These are phyloP conservation scores for Naganishia vishniacii DNA, from an alignment of 768 basidiomycete genomes.

Conservation along the genomic window DNA sequence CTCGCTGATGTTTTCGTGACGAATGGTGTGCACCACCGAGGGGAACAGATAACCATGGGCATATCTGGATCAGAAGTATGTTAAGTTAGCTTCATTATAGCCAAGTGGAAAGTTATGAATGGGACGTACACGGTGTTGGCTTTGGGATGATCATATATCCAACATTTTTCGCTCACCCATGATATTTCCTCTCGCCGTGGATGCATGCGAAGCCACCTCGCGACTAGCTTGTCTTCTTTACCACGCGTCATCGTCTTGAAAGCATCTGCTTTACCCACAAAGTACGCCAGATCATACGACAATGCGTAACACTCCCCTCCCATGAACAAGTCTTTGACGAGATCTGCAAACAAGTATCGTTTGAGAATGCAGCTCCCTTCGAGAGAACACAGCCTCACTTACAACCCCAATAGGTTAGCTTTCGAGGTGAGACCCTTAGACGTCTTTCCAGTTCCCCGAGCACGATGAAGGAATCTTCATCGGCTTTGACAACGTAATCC, in stretches of 20 bases:
- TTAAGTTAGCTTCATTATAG: too few relatives aligned
- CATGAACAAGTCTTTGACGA: slow-evolving; percentile 91
- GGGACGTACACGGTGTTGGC: slow-evolving; percentile 77
- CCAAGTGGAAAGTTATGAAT: background rate
- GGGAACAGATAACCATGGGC: slow-evolving; percentile 94
- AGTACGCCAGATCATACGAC: slow-evolving; percentile 79
- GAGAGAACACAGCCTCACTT: slow-evolving; percentile 26
- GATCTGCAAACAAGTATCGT: too few relatives aligned
- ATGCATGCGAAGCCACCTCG: slow-evolving; percentile 85
- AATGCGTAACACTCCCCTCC: slow-evolving; percentile 88
- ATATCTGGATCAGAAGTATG: slow-evolving; percentile 59
- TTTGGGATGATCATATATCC: slow-evolving; percentile 97
- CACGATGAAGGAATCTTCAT: slow-evolving; percentile 94
- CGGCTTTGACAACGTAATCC: slow-evolving; percentile 87
- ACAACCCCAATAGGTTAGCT: slow-evolving; percentile 49
- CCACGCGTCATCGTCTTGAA: slow-evolving; percentile 67
- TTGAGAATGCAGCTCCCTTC: background rate
- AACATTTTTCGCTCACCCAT: slow-evolving; percentile 88
- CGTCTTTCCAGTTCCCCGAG: slow-evolving; percentile 89
- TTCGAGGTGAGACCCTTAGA: slow-evolving; percentile 68
- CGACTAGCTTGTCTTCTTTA: slow-evolving; percentile 81
- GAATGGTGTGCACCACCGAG: slow-evolving; percentile 69
- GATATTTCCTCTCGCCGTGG: slow-evolving; percentile 65
- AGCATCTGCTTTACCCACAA: slow-evolving; percentile 69
- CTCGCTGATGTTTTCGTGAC: slow-evolving; percentile 49